Evolutionary conservation across 495 filamentous ascomycete genomes (phyloP).

Genomic region (Alectoria sarmentosa): DNA sequence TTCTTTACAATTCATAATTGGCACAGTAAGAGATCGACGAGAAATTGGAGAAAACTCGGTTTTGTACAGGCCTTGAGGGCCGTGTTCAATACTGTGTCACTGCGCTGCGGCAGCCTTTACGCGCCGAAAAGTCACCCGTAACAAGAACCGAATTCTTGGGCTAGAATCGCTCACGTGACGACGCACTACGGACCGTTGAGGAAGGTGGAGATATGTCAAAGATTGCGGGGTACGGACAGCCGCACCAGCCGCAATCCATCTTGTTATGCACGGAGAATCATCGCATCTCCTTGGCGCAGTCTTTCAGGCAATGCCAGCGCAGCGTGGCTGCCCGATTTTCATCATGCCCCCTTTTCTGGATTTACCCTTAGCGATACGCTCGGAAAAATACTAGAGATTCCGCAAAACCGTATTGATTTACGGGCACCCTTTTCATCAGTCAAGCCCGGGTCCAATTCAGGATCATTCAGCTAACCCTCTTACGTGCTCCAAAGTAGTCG

Average conservation of each 20-base stretch:
- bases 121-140: not conserved
- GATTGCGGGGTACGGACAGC: not conserved
- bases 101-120: not conserved
- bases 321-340: not conserved
- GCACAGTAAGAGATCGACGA: not conserved
- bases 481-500: too few relatives aligned
- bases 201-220: not conserved
- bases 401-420: not conserved
- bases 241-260: slow-evolving; percentile 2
- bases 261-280: not conserved
- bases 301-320: not conserved
- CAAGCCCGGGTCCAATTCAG: too few relatives aligned
- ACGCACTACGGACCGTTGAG: not conserved
- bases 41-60: not conserved
- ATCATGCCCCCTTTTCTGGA: not conserved
- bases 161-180: not conserved
- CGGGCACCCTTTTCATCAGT: not conserved
- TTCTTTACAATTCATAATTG: not conserved
- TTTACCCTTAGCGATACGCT: not conserved
- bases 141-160: not conserved
- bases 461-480: not conserved
- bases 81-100: too few relatives aligned
- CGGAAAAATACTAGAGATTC: not conserved
- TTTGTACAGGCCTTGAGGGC: not conserved
- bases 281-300: not conserved